Conservation (phyloP, 192 early-diverging fungal genomes). For the Backusella liffmaniae region DNA sequence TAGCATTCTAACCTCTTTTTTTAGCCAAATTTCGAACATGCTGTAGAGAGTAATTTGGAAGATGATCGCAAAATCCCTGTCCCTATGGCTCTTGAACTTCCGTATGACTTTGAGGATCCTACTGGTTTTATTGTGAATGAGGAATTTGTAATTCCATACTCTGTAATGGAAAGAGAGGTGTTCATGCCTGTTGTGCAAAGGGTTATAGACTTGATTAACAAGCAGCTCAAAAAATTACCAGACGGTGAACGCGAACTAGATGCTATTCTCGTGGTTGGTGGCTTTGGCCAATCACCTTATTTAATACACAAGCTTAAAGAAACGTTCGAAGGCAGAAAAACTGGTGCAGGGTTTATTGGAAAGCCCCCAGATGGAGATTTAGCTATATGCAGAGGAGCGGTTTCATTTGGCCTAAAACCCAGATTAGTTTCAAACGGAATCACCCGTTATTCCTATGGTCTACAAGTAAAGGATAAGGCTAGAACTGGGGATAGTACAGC, state of each 20-base stretch:
- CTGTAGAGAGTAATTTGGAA: conserved; percentile 38
- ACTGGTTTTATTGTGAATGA: conserved; percentile 18
- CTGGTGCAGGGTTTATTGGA: conserved; percentile 40
- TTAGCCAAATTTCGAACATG: conserved; percentile 44
- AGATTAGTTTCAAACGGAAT: conserved; percentile 44
- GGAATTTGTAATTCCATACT: conserved; percentile 35
- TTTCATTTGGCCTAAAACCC: conserved; percentile 47
- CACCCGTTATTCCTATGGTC: conserved; percentile 44
- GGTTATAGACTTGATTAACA: conserved; percentile 42
- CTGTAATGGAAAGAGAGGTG: conserved; percentile 41
- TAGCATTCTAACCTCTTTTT: not conserved
- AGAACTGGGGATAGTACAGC: not conserved
- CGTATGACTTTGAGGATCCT: not conserved
- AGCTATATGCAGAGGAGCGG: conserved; percentile 53
- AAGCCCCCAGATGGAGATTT: conserved; percentile 43
- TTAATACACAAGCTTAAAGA: conserved; percentile 40
- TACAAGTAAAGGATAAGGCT: conserved; percentile 41
- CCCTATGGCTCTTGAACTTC: conserved; percentile 25
- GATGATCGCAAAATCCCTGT: conserved; percentile 41
- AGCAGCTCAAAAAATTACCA: conserved; percentile 41
- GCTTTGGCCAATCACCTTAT: conserved; percentile 52
- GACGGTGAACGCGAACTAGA: conserved; percentile 18
- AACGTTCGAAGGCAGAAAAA: conserved; percentile 23
- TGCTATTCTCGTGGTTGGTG: conserved; percentile 52
- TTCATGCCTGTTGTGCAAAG: conserved; percentile 47